A percentile compares a stretch with the other conserved stretches of the same genome.
Evolutionary conservation across 2,329 filamentous ascomycete species (phyloP).

Genomic region (Thermoascus crustaceus): DNA sequence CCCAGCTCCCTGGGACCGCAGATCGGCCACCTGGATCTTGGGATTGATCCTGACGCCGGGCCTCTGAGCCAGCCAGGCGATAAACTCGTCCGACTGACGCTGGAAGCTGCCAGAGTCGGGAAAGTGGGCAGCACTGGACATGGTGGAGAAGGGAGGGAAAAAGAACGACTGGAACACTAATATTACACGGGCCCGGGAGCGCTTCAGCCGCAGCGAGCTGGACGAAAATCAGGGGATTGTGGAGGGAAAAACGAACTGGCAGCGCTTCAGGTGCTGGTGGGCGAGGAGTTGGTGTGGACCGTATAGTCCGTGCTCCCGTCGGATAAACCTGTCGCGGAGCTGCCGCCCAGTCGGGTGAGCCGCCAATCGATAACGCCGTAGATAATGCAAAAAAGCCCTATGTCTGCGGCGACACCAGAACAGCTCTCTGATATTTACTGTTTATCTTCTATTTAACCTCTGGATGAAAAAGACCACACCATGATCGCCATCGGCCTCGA

Average conservation of each 20-base stretch:
- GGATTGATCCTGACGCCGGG: conserved; percentile 47
- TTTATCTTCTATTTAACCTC: neutral
- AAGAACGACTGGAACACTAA: conserved; percentile 1
- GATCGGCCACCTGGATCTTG: conserved; percentile 52
- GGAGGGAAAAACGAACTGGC: neutral
- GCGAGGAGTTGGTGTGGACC: conserved; percentile 12
- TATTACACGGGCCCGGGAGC: neutral
- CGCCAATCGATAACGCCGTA: conserved; percentile 23
- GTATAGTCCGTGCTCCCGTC: conserved; percentile 14
- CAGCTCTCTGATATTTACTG: too few species aligned
- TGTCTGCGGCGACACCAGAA: too few species aligned
- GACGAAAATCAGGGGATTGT: conserved; percentile 4
- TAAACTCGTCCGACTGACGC: conserved; percentile 43
- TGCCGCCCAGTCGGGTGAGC: conserved; percentile 3
- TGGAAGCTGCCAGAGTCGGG: conserved; percentile 33
- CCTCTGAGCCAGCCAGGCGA: conserved; percentile 48
- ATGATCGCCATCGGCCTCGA: conserved; percentile 70
- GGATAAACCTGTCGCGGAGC: conserved; percentile 11
- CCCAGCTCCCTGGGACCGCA: conserved; percentile 49
- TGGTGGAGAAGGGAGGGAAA: conserved; percentile 15
- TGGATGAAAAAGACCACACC: conserved; percentile 9
- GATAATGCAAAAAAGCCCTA: conserved; percentile 20
- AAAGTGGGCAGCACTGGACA: conserved; percentile 30
- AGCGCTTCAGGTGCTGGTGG: conserved; percentile 6
- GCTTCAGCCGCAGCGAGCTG: conserved; percentile 8